phyloP scores from a whole-genome alignment of 352 stramenopile genomes.

The Globisporangium camurandrum region DNA sequence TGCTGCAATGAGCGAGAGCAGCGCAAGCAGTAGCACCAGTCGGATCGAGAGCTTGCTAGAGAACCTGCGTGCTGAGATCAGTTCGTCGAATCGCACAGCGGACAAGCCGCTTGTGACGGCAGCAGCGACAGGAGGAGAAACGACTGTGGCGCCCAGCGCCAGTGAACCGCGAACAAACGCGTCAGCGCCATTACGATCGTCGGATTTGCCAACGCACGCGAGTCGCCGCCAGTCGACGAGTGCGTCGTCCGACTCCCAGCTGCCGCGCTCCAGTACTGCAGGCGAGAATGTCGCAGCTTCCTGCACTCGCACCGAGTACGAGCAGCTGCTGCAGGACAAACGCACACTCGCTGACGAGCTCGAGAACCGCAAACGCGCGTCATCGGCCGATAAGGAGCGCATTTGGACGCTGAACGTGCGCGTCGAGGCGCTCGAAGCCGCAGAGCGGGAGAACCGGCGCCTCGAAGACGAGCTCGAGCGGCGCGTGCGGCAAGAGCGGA shows the following conservation, averaged over 20 bases:
- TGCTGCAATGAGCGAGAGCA: too few species aligned
- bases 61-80: constrained; percentile 11
- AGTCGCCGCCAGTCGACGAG: background rate
- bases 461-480: constrained; percentile 61
- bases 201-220: too few species aligned
- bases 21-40: too few species aligned
- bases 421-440: constrained; percentile 26
- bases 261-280: too few species aligned
- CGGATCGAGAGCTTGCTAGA: constrained; percentile 11
- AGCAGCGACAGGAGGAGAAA: background rate
- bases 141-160: background rate
- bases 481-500: constrained; percentile 49
- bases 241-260: background rate
- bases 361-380: constrained; percentile 10
- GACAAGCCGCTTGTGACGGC: background rate
- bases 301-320: constrained; percentile 19
- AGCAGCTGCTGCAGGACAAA: constrained; percentile 36
- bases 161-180: too few species aligned
- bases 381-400: constrained; percentile 27
- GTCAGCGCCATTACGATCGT: too few species aligned
- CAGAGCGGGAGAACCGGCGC: constrained; percentile 45
- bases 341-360: constrained; percentile 16
- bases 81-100: background rate
- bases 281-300: background rate
- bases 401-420: constrained; percentile 31